Base-by-base conservation (phyloP, 495 filamentous ascomycete species). In the Hypoxylon intermedium region DNA sequence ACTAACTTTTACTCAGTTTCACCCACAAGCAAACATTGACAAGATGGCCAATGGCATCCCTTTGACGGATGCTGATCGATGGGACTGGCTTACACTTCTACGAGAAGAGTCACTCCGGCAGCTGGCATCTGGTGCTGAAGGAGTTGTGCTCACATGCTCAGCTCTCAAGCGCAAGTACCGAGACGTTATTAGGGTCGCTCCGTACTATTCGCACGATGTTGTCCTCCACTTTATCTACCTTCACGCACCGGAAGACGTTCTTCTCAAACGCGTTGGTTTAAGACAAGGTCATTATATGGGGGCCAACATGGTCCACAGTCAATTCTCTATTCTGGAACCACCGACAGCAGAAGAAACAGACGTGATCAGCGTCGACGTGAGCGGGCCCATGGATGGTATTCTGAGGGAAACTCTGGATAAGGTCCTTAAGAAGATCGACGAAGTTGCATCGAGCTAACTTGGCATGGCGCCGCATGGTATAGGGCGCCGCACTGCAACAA, bases 121-220 rank as follows among this genome's bases (percentile, higher is more conserved):
- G 26, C 82, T 92, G 19, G 79, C 83, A 23, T 71, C 67, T 26
- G 81, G 84, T 28, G 75, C 79, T 24, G 76, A 84, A 28, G 95
- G 93, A 45, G 96, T 97, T 20, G 90, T 99, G 16, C 82, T 99
- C 50, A 96, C 95, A 43, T 99, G 95, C 82, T 96, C 91, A 11
- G 94, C 93, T 3, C 82, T 99, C 45, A 98, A 98, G 79, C 89
- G 89, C 69, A 95, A 93, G 77, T 99, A 99, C 80, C 90, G 95
- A 60, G 93, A 99, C 72, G 93, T 97, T 38, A 92, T 99, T 74
- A 88, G 95, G 45, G 85, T 94, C 6, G 94, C 93, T 1, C 83
- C 89, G 12, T 92, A 96, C 77, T 83, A 79, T 69, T 81, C 87
- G 58, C 86, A 89, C 43, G 82, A 85, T 53, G 85, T 96, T 34